Conservation (phyloP, 495 filamentous ascomycete genomes). For the Neurospora terricola region DNA sequence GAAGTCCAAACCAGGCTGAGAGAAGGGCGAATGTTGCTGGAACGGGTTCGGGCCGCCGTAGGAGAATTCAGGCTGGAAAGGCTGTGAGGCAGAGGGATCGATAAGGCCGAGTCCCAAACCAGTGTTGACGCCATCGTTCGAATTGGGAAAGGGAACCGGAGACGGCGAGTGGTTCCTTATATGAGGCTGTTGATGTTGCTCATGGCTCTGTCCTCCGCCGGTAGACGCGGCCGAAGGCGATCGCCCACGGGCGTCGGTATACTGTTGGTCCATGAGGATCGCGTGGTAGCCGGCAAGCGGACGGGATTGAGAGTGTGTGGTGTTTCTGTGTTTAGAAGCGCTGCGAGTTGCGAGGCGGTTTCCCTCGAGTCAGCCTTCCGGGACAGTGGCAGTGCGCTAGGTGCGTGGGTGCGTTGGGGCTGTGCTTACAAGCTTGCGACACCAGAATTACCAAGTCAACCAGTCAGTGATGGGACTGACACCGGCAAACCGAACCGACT, state of each 20-base stretch:
- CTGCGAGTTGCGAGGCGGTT: constrained; percentile 19
- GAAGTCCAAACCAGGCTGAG: constrained; percentile 27
- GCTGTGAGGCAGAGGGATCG: constrained; percentile 27
- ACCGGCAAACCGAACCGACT: neutral
- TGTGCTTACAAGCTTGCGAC: constrained; percentile 24
- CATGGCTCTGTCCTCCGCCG: constrained; percentile 20
- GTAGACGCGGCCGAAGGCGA: constrained; percentile 32
- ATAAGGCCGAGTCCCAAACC: constrained; percentile 37
- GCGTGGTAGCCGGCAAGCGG: constrained; percentile 7
- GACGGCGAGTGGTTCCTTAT: constrained; percentile 44
- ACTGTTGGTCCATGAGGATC: constrained; percentile 36
- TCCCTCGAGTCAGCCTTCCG: constrained; percentile 26
- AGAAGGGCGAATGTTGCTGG: constrained; percentile 23
- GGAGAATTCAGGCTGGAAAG: constrained; percentile 27
- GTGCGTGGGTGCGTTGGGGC: constrained; percentile 13
- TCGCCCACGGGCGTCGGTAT: constrained; percentile 34
- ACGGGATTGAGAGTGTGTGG: constrained; percentile 7
- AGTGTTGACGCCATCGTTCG: constrained; percentile 29
- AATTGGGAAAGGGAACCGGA: constrained; percentile 34
- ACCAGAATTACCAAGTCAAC: neutral
- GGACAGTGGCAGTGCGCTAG: constrained; percentile 22
- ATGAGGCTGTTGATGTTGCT: constrained; percentile 30
- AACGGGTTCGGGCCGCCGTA: constrained; percentile 19
- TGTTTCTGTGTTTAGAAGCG: constrained; percentile 32
- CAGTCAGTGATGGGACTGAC: neutral